A percentile compares a stretch with the other conserved stretches of the same genome.
Evolutionary conservation across 306 rosid genomes (phyloP).

Genomic region (Quercus aquifolioides): DNA sequence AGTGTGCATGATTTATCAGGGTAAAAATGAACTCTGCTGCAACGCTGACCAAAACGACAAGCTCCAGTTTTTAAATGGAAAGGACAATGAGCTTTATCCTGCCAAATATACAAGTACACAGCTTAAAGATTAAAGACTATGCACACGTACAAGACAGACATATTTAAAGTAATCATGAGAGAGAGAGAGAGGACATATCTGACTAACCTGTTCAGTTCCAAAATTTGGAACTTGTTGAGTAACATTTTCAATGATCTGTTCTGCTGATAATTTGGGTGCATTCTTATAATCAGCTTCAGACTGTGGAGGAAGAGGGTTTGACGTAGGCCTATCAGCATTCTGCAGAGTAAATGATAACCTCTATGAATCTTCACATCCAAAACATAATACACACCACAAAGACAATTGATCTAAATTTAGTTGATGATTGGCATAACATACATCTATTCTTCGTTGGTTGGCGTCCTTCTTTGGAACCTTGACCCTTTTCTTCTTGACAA

Average conservation of each 20-base stretch:
- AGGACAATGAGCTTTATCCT: constrained; percentile 98
- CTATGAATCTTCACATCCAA: not conserved
- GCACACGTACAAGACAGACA: not conserved
- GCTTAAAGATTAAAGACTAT: not conserved
- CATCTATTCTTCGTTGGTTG: constrained; percentile 27
- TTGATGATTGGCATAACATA: not conserved
- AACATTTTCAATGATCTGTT: constrained; percentile 39
- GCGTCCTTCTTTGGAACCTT: constrained; percentile 45
- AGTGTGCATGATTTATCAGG: constrained; percentile 77
- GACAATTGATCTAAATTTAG: not conserved
- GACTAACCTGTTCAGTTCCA: constrained; percentile 79
- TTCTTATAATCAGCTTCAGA: constrained; percentile 41
- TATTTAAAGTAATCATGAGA: not conserved
- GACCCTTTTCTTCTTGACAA: constrained; percentile 61
- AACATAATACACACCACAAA: not conserved
- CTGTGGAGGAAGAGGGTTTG: constrained; percentile 90
- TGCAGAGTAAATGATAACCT: constrained; percentile 12
- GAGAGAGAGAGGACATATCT: not conserved
- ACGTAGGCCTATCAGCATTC: constrained; percentile 61
- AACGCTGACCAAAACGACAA: constrained; percentile 93
- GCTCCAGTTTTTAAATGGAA: constrained; percentile 92
- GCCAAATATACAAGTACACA: constrained; percentile 19
- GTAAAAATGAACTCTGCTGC: constrained; percentile 93
- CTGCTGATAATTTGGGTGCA: constrained; percentile 29
- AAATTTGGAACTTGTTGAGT: constrained; percentile 79